Conservation (phyloP, 2,329 filamentous ascomycete genomes). For the Monilinia polystroma region DNA sequence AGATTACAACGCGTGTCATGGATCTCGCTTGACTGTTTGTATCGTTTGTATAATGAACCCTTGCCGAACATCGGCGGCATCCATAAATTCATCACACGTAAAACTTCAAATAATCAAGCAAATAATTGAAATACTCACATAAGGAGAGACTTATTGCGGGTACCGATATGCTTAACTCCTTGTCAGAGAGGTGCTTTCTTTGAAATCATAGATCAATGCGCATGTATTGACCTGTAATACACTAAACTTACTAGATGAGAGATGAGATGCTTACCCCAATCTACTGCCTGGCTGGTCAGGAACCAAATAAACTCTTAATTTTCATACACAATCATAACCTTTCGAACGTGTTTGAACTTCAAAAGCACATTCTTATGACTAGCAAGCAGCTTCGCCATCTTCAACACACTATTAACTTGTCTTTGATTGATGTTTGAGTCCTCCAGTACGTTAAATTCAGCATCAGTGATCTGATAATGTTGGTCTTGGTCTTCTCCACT, state of each 20-base stretch:
- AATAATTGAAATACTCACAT: neutral
- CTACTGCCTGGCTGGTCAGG: neutral
- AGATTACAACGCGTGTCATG: neutral
- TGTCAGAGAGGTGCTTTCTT: neutral
- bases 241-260: neutral
- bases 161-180: neutral
- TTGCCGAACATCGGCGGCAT: neutral
- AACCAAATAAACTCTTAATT: neutral
- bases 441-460: slow-evolving; percentile 28
- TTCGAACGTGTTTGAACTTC: slow-evolving; percentile 33
- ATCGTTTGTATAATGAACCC: neutral
- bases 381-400: slow-evolving; percentile 37
- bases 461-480: slow-evolving; percentile 27
- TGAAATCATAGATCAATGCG: neutral
- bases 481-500: slow-evolving; percentile 28
- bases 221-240: neutral
- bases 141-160: neutral
- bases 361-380: slow-evolving; percentile 32
- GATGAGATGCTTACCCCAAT: neutral
- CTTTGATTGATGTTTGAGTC: slow-evolving; percentile 39
- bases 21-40: neutral
- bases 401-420: slow-evolving; percentile 42
- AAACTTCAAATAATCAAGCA: too few species aligned
- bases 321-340: slow-evolving; percentile 28
- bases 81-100: too few species aligned